These are phyloP conservation scores for Amesomyces nigricolor DNA, from an alignment of 2,329 filamentous ascomycete genomes.

Conservation along the genomic window DNA sequence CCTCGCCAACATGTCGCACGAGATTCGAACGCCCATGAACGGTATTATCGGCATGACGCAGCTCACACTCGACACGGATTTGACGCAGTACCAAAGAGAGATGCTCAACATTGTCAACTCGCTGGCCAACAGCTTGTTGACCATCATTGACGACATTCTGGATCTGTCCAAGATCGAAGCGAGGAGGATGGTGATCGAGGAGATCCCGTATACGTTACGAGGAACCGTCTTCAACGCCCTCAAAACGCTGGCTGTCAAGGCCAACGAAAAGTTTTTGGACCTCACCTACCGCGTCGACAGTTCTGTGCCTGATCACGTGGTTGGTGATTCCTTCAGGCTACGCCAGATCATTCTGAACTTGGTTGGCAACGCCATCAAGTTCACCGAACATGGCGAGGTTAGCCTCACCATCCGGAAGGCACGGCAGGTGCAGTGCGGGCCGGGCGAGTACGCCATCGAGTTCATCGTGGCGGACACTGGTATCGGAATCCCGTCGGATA, in stretches of 20 bases:
- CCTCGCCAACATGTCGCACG: slow-evolving; percentile 97
- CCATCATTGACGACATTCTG: slow-evolving; percentile 85
- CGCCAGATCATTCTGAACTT: slow-evolving; percentile 96
- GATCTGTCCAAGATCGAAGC: slow-evolving; percentile 83
- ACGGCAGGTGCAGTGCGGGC: slow-evolving; percentile 57
- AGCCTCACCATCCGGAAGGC: slow-evolving; percentile 81
- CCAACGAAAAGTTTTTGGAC: slow-evolving; percentile 90
- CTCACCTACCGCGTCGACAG: slow-evolving; percentile 91
- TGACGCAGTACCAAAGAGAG: slow-evolving; percentile 92
- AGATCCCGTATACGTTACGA: slow-evolving; percentile 90
- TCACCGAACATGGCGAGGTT: slow-evolving; percentile 94
- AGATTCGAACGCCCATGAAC: slow-evolving; percentile 96
- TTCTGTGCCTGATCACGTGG: slow-evolving; percentile 88
- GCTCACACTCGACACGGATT: slow-evolving; percentile 86
- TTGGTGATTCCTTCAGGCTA: slow-evolving; percentile 93
- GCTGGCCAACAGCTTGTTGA: slow-evolving; percentile 88
- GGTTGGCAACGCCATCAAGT: slow-evolving; percentile 98
- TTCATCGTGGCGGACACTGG: slow-evolving; percentile 95
- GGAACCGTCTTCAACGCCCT: slow-evolving; percentile 95
- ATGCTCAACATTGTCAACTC: slow-evolving; percentile 99
- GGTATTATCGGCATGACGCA: slow-evolving; percentile 98
- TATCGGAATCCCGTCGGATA: slow-evolving; percentile 92
- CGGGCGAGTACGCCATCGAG: slow-evolving; percentile 85
- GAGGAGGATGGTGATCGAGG: slow-evolving; percentile 95
- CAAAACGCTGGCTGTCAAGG: slow-evolving; percentile 94